Evolutionary conservation across 169 alveolate genomes (phyloP).

Genomic region (Plasmodium chabaudi): DNA sequence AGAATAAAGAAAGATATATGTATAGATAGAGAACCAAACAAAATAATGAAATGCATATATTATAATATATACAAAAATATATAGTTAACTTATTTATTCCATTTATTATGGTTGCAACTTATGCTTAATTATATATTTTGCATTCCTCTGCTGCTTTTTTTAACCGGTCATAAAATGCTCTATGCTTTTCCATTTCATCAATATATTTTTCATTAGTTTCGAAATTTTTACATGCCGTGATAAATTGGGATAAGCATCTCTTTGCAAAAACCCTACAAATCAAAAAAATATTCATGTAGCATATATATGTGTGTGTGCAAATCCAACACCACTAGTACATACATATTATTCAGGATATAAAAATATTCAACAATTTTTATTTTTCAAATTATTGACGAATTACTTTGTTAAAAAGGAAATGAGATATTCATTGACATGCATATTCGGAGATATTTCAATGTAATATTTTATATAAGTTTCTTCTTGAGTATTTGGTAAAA

Average conservation of each 20-base stretch:
- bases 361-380: too few relatives aligned
- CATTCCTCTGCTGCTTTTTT: constrained; percentile 48
- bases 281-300: not conserved
- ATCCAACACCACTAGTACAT: not conserved
- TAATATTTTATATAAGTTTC: constrained; percentile 46
- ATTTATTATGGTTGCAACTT: too few relatives aligned
- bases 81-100: too few relatives aligned
- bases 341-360: too few relatives aligned
- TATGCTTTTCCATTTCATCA: constrained; percentile 17
- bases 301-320: not conserved
- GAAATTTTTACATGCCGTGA: constrained; percentile 33
- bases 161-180: constrained; percentile 30
- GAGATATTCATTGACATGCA: constrained; percentile 17
- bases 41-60: too few relatives aligned
- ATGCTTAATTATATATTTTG: constrained; percentile 1
- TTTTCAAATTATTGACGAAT: not conserved
- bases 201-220: constrained; percentile 34
- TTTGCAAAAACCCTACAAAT: constrained; percentile 60
- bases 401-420: constrained; percentile 62
- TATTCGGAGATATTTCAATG: constrained; percentile 61
- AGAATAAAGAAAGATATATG: too few relatives aligned
- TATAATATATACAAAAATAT: too few relatives aligned
- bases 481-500: constrained; percentile 10
- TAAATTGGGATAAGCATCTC: constrained; percentile 49
- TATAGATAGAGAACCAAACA: too few relatives aligned